These are phyloP conservation scores for Phytophthora hybrid DNA, from an alignment of 352 stramenopile species.

Conservation along the genomic window DNA sequence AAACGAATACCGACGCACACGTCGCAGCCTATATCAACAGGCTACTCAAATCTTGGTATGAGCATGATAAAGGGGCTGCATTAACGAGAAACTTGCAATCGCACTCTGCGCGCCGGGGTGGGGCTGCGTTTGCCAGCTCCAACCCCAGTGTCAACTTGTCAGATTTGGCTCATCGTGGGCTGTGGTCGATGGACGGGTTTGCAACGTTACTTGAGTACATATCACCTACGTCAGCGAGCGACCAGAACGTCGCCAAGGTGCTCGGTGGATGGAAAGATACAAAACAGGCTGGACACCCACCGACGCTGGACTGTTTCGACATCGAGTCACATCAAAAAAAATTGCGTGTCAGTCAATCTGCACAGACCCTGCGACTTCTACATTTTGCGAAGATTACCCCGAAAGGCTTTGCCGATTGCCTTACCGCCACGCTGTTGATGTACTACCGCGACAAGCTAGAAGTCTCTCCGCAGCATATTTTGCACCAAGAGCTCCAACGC, in stretches of 20 bases:
- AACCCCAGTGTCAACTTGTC: constrained; percentile 21
- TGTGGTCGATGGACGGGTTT: constrained; percentile 36
- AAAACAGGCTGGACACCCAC: constrained; percentile 7
- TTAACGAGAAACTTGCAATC: not conserved
- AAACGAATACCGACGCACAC: not conserved
- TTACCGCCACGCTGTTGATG: constrained; percentile 17
- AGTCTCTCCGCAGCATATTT: not conserved
- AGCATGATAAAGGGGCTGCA: not conserved
- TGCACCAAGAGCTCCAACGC: not conserved
- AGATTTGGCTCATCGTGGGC: constrained; percentile 24
- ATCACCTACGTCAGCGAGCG: constrained; percentile 19
- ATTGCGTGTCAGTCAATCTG: not conserved
- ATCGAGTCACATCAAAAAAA: not conserved
- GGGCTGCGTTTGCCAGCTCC: not conserved
- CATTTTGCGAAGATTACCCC: constrained; percentile 3
- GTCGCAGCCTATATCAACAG: not conserved
- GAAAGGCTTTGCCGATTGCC: constrained; percentile 2
- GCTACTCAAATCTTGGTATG: not conserved
- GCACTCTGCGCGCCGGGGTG: not conserved
- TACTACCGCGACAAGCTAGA: constrained; percentile 11
- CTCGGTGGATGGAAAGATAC: constrained; percentile 22
- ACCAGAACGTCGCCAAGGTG: constrained; percentile 29
- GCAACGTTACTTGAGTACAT: constrained; percentile 33
- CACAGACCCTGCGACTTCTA: not conserved
- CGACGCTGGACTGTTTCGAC: constrained; percentile 19